Conservation (phyloP, 2,329 filamentous ascomycete species). For the Diaporthe sp. region DNA sequence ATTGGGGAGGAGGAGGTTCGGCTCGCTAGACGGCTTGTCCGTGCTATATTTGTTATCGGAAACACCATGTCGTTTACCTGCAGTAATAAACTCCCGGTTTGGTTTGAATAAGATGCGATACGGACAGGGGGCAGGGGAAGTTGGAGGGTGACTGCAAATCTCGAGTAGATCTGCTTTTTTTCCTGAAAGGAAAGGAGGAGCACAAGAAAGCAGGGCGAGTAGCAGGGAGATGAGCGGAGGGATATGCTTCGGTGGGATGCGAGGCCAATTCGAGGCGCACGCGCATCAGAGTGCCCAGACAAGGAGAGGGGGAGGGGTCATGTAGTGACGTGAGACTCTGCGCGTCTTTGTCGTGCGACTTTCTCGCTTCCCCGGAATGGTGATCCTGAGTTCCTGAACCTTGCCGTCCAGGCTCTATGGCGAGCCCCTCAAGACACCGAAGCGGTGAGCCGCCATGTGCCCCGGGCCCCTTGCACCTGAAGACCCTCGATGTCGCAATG, state of each 20-base stretch:
- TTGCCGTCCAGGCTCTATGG: constrained; percentile 13
- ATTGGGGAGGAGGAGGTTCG: constrained; percentile 1
- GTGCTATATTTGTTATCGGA: constrained; percentile 24
- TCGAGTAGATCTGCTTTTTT: constrained; percentile 10
- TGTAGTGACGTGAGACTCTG: constrained; percentile 30
- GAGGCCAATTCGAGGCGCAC: neutral
- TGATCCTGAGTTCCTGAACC: constrained; percentile 34
- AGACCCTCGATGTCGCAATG: constrained; percentile 35
- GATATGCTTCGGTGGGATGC: constrained; percentile 8
- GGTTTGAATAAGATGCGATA: neutral
- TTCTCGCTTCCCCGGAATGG: constrained; percentile 29
- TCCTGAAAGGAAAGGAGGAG: neutral
- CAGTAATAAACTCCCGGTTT: neutral
- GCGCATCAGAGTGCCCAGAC: neutral
- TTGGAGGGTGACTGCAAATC: constrained; percentile 12
- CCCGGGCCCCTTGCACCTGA: neutral
- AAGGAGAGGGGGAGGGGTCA: constrained; percentile 25
- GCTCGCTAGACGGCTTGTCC: constrained; percentile 12
- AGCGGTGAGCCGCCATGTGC: constrained; percentile 28
- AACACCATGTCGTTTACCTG: constrained; percentile 14
- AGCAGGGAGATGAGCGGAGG: constrained; percentile 26
- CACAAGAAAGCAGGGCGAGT: neutral
- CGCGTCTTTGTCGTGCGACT: constrained; percentile 28
- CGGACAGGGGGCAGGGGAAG: constrained; percentile 4
- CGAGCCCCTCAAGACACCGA: constrained; percentile 2